A percentile compares a stretch with the other conserved stretches of the same genome.
Conservation (phyloP, 2,329 filamentous ascomycete species). For the Curvularia hawaiiensis region DNA sequence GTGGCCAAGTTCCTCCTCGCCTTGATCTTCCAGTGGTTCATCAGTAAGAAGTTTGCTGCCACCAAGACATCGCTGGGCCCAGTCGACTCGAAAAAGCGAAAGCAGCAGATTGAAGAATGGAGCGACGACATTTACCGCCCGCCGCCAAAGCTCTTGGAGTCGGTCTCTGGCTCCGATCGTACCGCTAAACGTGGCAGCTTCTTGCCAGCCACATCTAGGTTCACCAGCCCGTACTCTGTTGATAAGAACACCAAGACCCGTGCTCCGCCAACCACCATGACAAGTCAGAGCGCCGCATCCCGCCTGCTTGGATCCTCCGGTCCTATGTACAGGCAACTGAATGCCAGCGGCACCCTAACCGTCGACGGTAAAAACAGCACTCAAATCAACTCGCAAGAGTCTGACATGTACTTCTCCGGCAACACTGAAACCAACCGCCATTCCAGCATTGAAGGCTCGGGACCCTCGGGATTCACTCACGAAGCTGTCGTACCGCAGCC, state of each 20-base stretch:
- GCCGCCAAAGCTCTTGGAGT: constrained; percentile 79
- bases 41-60: constrained; percentile 83
- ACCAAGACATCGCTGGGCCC: constrained; percentile 78
- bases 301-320: constrained; percentile 69
- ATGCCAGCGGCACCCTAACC: constrained; percentile 61
- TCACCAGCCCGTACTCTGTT: constrained; percentile 85
- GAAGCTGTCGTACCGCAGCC: constrained; percentile 95
- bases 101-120: constrained; percentile 97
- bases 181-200: constrained; percentile 84
- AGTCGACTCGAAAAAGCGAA: constrained; percentile 79
- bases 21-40: constrained; percentile 93
- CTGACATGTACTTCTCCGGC: constrained; percentile 51
- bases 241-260: constrained; percentile 63
- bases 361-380: constrained; percentile 45
- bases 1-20: constrained; percentile 85
- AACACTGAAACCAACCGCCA: constrained; percentile 54
- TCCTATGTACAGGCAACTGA: constrained; percentile 70
- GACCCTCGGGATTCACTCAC: constrained; percentile 93
- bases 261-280: constrained; percentile 86
- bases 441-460: constrained; percentile 69
- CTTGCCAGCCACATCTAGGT: constrained; percentile 90
- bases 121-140: constrained; percentile 95
- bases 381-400: constrained; percentile 33
- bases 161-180: constrained; percentile 68
- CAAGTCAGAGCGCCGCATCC: constrained; percentile 79